Evolutionary conservation across 2,329 filamentous ascomycete species (phyloP), one percentile per base, ranked within the genome.

Genomic region (Colletotrichum melonis): DNA sequence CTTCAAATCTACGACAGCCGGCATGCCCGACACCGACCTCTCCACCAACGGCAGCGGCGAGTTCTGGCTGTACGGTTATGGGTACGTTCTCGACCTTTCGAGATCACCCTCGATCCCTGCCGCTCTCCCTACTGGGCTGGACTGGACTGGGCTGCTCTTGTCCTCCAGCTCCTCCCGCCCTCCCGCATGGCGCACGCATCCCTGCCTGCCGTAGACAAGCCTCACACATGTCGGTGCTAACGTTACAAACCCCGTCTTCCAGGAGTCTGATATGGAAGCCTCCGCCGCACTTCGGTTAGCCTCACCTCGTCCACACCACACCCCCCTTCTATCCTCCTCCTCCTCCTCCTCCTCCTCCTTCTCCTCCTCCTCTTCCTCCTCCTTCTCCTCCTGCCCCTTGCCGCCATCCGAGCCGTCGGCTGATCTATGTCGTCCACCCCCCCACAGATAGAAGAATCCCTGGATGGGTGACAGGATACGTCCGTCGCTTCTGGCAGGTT

Each of bases 401-500:
- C 69, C 65, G 38, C 32, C 55, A 56, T 42, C 66, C 70, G 60
- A 73, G 55, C 59, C 42, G 24, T 60, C 26, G 67, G 73, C 75
- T 77, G 66, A 77, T 64, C 67, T 63, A 11, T 59, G 63, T 60
- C 19, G 52, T 35, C 49, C 69, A 42, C 58, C 72, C 62, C 62
- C 26, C 67, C 26, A 32, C 77, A 98, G 96, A 98, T 81, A 89
- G 91, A 78, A 90, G 95, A 70, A 87, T 98, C 32, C 94, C 95
- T 2, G 97, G 96, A 60, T 98, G 95, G 86, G 95, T 98, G 26
- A 93, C 92, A 77, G 95, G 95, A 77, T 99, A 98, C 82, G 95
- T 99, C 54, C 92, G 97, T 71, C 90, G 97, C 49, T 98, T 99
- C 84, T 99, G 97, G 97, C 97, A 99, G 92, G 96, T 97, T 88